phyloP scores from a whole-genome alignment of 768 basidiomycete genomes.

The Pleurotus tuber-regium region DNA sequence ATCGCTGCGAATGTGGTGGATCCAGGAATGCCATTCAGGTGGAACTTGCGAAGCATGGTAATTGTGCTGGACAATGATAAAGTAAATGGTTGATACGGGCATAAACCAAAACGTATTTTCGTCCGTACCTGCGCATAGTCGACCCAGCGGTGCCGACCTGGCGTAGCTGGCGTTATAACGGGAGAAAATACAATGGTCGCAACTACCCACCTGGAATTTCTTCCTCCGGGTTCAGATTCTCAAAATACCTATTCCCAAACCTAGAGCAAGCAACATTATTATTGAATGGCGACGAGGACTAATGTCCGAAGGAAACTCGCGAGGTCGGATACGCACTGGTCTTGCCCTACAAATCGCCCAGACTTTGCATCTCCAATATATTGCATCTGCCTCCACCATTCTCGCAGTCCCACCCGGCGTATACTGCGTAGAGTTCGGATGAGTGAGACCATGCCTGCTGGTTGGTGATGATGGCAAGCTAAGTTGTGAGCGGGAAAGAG shows the following conservation, averaged over 20 bases:
- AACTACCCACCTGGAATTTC: conserved; percentile 78
- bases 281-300: too few relatives aligned
- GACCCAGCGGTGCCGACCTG: conserved; percentile 96
- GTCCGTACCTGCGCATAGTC: conserved; percentile 77
- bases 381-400: conserved; percentile 91
- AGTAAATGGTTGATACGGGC: too few relatives aligned
- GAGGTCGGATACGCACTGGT: conserved; percentile 92
- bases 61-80: conserved; percentile 54
- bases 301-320: too few relatives aligned
- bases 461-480: background rate
- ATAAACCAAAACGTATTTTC: conserved; percentile 2
- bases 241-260: conserved; percentile 93
- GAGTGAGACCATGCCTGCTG: conserved; percentile 61
- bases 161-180: conserved; percentile 7
- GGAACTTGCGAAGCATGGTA: conserved; percentile 93
- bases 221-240: conserved; percentile 84
- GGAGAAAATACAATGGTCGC: background rate
- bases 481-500: conserved; percentile 8
- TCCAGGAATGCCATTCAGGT: conserved; percentile 97
- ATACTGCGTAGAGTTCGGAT: conserved; percentile 74
- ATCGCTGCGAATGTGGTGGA: conserved; percentile 83
- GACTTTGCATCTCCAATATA: conserved; percentile 95
- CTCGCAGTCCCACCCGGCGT: conserved; percentile 69
- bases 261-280: conserved; percentile 39
- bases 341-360: conserved; percentile 70